Evolutionary conservation across 2,329 filamentous ascomycete genomes (phyloP).

Genomic region (Colletotrichum chlorophyti): DNA sequence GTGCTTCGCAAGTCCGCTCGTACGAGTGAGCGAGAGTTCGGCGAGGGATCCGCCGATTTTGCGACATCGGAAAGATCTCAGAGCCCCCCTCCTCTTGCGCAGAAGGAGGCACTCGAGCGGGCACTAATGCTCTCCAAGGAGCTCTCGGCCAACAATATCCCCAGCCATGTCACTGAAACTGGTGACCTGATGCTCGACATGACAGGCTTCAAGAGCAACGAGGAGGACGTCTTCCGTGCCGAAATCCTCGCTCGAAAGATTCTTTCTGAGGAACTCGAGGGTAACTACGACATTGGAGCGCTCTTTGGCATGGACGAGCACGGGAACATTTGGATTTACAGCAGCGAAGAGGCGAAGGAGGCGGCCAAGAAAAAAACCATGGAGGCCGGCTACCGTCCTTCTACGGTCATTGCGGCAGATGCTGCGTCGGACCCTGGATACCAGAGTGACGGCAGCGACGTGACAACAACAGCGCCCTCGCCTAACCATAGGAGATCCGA

Average conservation of each 20-base stretch:
- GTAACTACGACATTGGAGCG: constrained; percentile 94
- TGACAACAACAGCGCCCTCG: constrained; percentile 53
- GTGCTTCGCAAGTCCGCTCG: constrained; percentile 56
- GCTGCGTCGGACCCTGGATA: constrained; percentile 93
- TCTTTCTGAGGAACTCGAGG: constrained; percentile 89
- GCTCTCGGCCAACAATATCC: constrained; percentile 88
- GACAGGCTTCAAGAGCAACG: constrained; percentile 94
- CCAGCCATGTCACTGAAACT: constrained; percentile 87
- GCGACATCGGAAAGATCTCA: constrained; percentile 66
- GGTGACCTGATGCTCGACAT: constrained; percentile 98
- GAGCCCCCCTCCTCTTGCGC: constrained; percentile 78
- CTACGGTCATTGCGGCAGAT: constrained; percentile 69
- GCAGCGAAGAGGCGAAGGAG: constrained; percentile 94
- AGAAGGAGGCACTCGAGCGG: constrained; percentile 79
- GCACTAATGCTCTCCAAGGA: constrained; percentile 87
- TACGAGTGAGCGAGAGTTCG: constrained; percentile 40
- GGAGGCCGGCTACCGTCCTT: constrained; percentile 40
- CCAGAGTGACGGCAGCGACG: constrained; percentile 83
- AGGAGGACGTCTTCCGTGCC: constrained; percentile 88
- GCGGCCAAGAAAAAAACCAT: constrained; percentile 75
- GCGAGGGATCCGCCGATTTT: constrained; percentile 44
- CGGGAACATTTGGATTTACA: constrained; percentile 99
- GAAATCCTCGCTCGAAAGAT: constrained; percentile 95
- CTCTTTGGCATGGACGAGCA: constrained; percentile 94
- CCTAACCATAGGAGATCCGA: constrained; percentile 68